Evolutionary conservation across 768 basidiomycete genomes (phyloP).

Genomic region (Cystofilobasidium macerans): DNA sequence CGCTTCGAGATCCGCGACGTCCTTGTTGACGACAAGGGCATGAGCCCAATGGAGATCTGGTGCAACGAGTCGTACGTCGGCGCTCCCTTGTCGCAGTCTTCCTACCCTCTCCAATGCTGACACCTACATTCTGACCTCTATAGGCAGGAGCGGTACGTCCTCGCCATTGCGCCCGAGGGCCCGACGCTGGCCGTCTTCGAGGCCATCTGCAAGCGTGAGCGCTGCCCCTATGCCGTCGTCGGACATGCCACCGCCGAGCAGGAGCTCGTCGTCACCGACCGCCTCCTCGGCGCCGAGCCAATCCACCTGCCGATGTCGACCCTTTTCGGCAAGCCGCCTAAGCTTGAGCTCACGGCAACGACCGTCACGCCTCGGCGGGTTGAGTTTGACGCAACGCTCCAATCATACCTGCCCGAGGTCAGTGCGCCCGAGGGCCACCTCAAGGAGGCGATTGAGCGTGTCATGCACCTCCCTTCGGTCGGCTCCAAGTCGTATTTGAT

Average conservation of each 20-base stretch:
- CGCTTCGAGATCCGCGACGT: conserved; percentile 88
- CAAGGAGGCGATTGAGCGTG: conserved; percentile 58
- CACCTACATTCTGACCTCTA: background rate
- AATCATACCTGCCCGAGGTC: conserved; percentile 46
- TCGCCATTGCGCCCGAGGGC: conserved; percentile 62
- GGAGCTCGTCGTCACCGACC: conserved; percentile 78
- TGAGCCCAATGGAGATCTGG: conserved; percentile 99
- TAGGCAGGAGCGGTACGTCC: conserved; percentile 87
- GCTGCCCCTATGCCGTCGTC: conserved; percentile 87
- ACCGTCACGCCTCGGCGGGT: conserved; percentile 42
- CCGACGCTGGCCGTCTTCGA: conserved; percentile 55
- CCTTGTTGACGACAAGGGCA: conserved; percentile 75
- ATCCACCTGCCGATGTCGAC: conserved; percentile 88
- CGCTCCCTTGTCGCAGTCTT: background rate
- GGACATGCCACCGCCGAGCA: conserved; percentile 73
- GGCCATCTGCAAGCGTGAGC: conserved; percentile 67
- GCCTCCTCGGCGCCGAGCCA: conserved; percentile 63
- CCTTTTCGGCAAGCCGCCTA: conserved; percentile 90
- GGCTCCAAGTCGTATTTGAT: conserved; percentile 95
- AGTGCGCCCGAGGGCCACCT: conserved; percentile 38
- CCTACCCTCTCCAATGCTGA: background rate
- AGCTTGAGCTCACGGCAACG: conserved; percentile 65
- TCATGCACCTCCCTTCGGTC: conserved; percentile 82
- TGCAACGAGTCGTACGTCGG: conserved; percentile 64
- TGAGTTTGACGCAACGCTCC: conserved; percentile 62